Evolutionary conservation across 2,329 filamentous ascomycete genomes (phyloP).

Genomic region (Trichoderma semiorbis): DNA sequence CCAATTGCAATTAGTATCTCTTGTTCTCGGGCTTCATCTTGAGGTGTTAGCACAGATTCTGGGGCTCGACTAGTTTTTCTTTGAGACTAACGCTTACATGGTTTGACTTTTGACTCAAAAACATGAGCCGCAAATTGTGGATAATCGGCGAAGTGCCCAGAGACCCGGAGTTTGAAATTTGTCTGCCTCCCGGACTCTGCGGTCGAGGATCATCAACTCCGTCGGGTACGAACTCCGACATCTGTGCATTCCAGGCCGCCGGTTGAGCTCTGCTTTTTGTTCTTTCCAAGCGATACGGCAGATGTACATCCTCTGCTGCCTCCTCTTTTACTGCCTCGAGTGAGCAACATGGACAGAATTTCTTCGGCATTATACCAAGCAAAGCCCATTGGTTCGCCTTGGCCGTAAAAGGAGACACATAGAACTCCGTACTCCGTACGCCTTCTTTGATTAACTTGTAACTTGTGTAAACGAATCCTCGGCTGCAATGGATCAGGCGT

Average conservation of each 20-base stretch:
- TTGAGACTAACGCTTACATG: neutral
- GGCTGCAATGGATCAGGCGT: neutral
- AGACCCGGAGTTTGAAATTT: neutral
- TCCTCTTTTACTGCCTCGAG: neutral
- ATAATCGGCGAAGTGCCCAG: neutral
- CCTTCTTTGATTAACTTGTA: neutral
- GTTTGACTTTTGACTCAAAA: neutral
- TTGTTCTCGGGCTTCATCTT: neutral
- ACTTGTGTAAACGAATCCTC: neutral
- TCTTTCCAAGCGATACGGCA: neutral
- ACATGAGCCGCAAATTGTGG: constrained; percentile 2
- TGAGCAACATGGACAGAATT: neutral
- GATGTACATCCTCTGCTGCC: neutral
- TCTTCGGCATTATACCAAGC: neutral
- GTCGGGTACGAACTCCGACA: neutral
- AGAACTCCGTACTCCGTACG: neutral
- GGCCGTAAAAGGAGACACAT: neutral
- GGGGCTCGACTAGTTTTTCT: neutral
- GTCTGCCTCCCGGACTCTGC: neutral
- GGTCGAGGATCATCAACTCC: neutral
- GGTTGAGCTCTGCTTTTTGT: neutral
- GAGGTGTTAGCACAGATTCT: neutral
- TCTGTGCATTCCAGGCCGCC: neutral
- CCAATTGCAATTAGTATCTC: neutral
- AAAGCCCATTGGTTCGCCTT: neutral